Evolutionary conservation across 495 filamentous ascomycete species (phyloP).

Genomic region (Parmelia sp.): DNA sequence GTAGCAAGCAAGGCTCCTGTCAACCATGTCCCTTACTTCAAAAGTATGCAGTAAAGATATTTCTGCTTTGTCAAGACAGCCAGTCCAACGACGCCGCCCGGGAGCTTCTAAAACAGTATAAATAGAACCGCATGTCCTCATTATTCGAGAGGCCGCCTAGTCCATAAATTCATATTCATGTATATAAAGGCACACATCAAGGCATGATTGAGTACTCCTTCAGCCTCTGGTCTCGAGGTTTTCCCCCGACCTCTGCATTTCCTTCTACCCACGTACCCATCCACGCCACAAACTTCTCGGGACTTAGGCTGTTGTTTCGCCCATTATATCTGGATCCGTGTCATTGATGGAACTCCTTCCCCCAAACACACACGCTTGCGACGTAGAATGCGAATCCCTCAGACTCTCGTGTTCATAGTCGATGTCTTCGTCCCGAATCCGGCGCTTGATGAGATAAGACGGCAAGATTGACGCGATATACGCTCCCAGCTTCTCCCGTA

Average conservation of each 20-base stretch:
- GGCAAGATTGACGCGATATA: slow-evolving; percentile 51
- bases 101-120: background rate
- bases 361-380: slow-evolving; percentile 39
- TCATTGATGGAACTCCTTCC: slow-evolving; percentile 40
- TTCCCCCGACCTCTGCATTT: slow-evolving; percentile 41
- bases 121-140: too few relatives aligned
- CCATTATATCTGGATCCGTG: slow-evolving; percentile 40
- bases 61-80: background rate
- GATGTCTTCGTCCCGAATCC: slow-evolving; percentile 42
- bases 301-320: slow-evolving; percentile 46
- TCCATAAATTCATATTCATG: background rate
- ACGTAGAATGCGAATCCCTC: slow-evolving; percentile 43
- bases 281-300: slow-evolving; percentile 30
- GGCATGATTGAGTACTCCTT: background rate
- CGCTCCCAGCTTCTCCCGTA: slow-evolving; percentile 47
- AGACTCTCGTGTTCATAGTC: slow-evolving; percentile 28
- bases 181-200: background rate
- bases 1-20: too few relatives aligned
- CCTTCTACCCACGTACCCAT: slow-evolving; percentile 30
- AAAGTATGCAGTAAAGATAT: too few relatives aligned
- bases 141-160: background rate
- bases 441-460: slow-evolving; percentile 31
- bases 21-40: too few relatives aligned
- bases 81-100: background rate
- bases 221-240: slow-evolving; percentile 22